Conservation (phyloP, 306 rosid genomes). For the Pyrus communis region DNA sequence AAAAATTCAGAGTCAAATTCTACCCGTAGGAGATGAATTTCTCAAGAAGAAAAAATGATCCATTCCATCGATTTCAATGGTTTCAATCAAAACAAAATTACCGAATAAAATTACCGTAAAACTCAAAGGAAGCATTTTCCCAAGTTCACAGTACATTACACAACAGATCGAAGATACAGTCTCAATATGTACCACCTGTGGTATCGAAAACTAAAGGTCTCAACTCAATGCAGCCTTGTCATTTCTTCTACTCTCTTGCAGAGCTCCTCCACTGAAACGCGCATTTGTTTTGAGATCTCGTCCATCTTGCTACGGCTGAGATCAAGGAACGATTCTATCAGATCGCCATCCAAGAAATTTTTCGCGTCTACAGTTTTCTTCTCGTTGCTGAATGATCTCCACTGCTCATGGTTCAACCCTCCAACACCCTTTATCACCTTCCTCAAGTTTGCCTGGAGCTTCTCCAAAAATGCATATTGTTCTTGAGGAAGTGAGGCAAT, state of each 20-base stretch:
- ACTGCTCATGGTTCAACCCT: slow-evolving; percentile 93
- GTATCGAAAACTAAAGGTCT: neutral
- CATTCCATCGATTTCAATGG: too few species aligned
- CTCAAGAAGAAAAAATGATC: too few species aligned
- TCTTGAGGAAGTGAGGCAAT: slow-evolving; percentile 93
- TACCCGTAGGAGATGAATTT: too few species aligned
- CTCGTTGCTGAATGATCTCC: slow-evolving; percentile 94
- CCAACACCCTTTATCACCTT: slow-evolving; percentile 96
- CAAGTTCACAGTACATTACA: neutral
- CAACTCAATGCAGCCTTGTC: slow-evolving; percentile 76
- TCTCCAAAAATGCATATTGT: slow-evolving; percentile 75
- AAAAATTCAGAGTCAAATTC: too few species aligned
- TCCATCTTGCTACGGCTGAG: slow-evolving; percentile 84
- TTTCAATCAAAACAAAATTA: neutral
- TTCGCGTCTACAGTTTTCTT: slow-evolving; percentile 79
- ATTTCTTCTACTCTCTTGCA: slow-evolving; percentile 93
- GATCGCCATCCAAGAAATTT: slow-evolving; percentile 87
- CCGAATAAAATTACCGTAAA: neutral
- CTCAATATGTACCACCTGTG: neutral
- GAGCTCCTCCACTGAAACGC: slow-evolving; percentile 84
- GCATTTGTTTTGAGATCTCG: slow-evolving; percentile 65
- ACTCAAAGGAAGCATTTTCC: neutral
- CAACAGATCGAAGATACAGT: neutral
- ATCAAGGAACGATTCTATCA: slow-evolving; percentile 94
- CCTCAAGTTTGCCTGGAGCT: slow-evolving; percentile 83